Percentiles rank a stretch among this genome's conserved stretches.
phyloP scores from a whole-genome alignment of 805 yeast species.

The Saccharomycopsis schoenii region DNA sequence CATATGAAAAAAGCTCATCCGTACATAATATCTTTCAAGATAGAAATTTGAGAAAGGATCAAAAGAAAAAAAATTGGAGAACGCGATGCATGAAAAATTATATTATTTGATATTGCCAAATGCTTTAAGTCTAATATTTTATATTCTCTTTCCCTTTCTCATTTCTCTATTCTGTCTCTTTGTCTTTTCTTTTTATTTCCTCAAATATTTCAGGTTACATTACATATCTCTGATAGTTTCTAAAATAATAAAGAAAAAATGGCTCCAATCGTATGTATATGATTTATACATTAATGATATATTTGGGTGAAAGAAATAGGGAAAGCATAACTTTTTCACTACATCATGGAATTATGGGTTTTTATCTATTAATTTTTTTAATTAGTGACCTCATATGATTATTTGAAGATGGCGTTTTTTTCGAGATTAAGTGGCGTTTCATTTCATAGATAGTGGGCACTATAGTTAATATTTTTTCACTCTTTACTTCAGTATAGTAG shows the following conservation, averaged over 20 bases:
- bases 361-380: neutral
- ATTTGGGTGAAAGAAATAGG: conserved; percentile 21
- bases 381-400: neutral
- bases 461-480: too few relatives aligned
- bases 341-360: neutral
- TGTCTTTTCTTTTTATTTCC: neutral
- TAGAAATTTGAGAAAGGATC: neutral
- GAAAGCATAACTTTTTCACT: neutral
- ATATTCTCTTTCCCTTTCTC: neutral
- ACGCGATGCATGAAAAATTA: neutral
- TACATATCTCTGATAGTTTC: conserved; percentile 19
- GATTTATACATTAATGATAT: conserved; percentile 20
- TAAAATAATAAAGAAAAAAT: conserved; percentile 32
- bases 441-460: too few relatives aligned
- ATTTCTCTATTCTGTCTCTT: neutral
- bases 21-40: too few relatives aligned
- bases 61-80: neutral
- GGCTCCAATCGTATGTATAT: conserved; percentile 86
- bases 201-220: conserved; percentile 19
- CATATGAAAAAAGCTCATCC: neutral
- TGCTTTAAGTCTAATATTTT: neutral
- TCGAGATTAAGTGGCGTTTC: too few relatives aligned
- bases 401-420: too few relatives aligned
- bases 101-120: neutral
- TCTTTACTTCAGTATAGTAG: neutral